Evolutionary conservation across 768 basidiomycete species (phyloP), one percentile per base, ranked within the genome.

Genomic region (Termitomyces sp.): DNA sequence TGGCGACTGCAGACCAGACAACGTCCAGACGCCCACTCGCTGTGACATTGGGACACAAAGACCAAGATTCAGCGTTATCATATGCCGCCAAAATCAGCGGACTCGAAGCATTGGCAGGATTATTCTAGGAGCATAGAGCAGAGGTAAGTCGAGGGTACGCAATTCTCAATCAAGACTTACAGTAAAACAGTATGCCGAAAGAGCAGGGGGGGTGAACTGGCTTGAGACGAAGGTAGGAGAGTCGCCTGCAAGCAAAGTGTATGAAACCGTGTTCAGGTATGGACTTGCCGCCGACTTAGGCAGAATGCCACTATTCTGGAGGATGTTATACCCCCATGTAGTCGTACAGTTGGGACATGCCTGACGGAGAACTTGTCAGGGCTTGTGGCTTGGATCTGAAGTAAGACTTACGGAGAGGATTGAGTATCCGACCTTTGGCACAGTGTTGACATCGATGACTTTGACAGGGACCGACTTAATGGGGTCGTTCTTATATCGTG

Each of bases 221-320:
- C 18, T 52, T 44, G 61, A 58, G 35, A 65, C 35, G 35, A 65
- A 65, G 33, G 33, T 56, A 4, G 61, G 61, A 8, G 64, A 65
- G 13, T 65, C 57, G 20, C 64, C 64, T 35, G 10, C 47, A 2
- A 35, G 16, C 33, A 62, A 57, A 9, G 61, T 57, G 23, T 56
- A 62, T 3, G 61, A 62, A 43, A 62, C 59, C 0, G 61, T 62
- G 5, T 57, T 55, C 18, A 61, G 12, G 20, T 57, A 20, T 5
- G 61, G 58, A 32, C 38, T 62, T 8, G 36, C 35, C 16, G 51
- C 4, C 3, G 61, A 64, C 40, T 64, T 62, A 1, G 64, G 64
- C 14, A 60, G 26, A 14, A 65, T 33, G 5, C 54, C 59, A 9
- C 56, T 46, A 16, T 60, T 58, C 18, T 55, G 35, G 23, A 65